phyloP scores from a whole-genome alignment of 192 early-diverging fungal genomes.

The Coemansia sp. region DNA sequence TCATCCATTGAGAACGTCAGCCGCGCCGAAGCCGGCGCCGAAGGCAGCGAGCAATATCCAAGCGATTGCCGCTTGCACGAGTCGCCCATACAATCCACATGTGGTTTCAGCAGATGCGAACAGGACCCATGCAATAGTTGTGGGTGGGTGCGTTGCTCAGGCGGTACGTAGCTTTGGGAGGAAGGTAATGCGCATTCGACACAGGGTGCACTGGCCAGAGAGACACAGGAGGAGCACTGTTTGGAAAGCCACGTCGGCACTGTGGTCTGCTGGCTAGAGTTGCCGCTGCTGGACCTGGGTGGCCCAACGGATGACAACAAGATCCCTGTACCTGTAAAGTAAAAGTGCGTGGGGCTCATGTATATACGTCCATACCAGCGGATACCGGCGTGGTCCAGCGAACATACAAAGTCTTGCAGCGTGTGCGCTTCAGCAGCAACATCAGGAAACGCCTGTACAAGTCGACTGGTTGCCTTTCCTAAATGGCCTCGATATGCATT shows the following conservation, averaged over 20 bases:
- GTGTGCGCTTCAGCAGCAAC: neutral
- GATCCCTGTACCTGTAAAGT: slow-evolving; percentile 39
- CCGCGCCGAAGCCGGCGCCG: neutral
- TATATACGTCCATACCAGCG: slow-evolving; percentile 53
- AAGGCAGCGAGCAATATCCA: neutral
- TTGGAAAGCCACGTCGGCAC: neutral
- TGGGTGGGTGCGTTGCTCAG: neutral
- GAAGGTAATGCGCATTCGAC: neutral
- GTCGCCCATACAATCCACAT: neutral
- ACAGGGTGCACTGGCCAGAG: slow-evolving; percentile 3
- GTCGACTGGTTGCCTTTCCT: neutral
- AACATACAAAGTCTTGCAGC: slow-evolving; percentile 33
- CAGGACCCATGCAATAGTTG: neutral
- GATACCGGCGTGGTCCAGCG: slow-evolving; percentile 44
- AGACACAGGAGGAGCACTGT: neutral
- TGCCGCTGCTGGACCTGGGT: slow-evolving; percentile 5
- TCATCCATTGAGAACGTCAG: slow-evolving; percentile 6
- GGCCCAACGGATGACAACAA: slow-evolving; percentile 7
- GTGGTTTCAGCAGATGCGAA: neutral
- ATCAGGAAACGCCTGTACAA: slow-evolving; percentile 29
- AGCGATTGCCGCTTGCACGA: neutral
- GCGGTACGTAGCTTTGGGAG: neutral
- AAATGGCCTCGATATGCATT: neutral
- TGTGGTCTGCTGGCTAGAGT: neutral
- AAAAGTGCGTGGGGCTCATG: slow-evolving; percentile 19